These are phyloP conservation scores for Cryptococcus hybrid DNA, from an alignment of 1,284 basidiomycete genomes.

Conservation along the genomic window DNA sequence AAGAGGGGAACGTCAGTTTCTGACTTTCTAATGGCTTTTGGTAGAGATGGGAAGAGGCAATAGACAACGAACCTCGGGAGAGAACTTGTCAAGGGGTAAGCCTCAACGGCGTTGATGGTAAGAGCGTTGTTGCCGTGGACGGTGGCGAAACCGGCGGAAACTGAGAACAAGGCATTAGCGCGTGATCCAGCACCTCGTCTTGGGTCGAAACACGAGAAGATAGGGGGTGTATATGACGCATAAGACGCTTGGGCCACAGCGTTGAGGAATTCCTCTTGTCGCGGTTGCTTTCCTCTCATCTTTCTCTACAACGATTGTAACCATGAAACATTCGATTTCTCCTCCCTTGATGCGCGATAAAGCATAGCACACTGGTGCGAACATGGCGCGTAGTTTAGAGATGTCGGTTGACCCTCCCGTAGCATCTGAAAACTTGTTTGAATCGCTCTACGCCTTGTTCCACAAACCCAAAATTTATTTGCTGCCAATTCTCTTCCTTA, in stretches of 20 bases:
- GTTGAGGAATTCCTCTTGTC: background rate
- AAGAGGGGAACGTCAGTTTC: constrained; percentile 15
- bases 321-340: background rate
- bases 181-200: background rate
- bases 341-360: background rate
- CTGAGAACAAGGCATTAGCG: constrained; percentile 53
- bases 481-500: background rate
- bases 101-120: constrained; percentile 97
- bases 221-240: too few species aligned
- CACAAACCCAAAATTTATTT: too few species aligned
- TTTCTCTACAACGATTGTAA: background rate
- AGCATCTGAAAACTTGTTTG: too few species aligned
- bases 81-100: constrained; percentile 81
- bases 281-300: background rate
- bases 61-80: constrained; percentile 37
- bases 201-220: too few species aligned
- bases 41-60: background rate
- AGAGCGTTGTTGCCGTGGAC: constrained; percentile 97
- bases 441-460: background rate
- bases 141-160: constrained; percentile 95
- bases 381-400: too few species aligned
- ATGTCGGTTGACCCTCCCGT: too few species aligned
- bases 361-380: too few species aligned
- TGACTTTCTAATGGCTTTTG: background rate
- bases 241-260: background rate